Evolutionary conservation across 495 filamentous ascomycete genomes (phyloP), one percentile per base, ranked within the genome.

Genomic region (Schizothecium vesticola): DNA sequence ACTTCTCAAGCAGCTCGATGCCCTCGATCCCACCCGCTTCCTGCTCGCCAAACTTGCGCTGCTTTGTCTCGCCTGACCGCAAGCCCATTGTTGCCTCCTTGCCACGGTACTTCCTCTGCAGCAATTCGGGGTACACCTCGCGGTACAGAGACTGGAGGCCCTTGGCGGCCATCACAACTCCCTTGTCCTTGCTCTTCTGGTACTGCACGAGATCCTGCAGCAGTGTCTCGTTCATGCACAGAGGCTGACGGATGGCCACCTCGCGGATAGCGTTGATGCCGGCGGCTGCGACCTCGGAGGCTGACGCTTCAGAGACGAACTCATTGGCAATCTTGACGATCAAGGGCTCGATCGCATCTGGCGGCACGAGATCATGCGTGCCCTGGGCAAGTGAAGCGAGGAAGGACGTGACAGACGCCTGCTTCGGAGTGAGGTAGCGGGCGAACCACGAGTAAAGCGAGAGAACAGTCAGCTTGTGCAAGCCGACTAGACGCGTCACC

Each of bases 171-270:
- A 99, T 98, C 84, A 96, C 91, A 13, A 96, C 92, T 68, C 93
- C 93, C 80, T 98, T 98, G 75, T 99, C 96, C 74, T 98, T 98
- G 75, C 91, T 95, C 80, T 94, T 96, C 67, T 93, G 86, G 79
- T 99, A 99, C 87, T 93, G 88, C 16, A 97, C 92, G 36, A 99
- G 80, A 81, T 99, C 95, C 77, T 98, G 95, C n/a, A 99, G 82
- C 13, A 98, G 83, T 0, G 94, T 96, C 68, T 96, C 91, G 70
- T 91, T 92, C 90, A 99, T 98, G 21, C 94, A 95, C 23, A 98
- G 81, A 23, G 96, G 95, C 73, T 98, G 94, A 64, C 95, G 84
- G 3, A 87, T 89, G 75, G 95, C 97, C 13, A 99, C 90, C 75
- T 99, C 95, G 63, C 94, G 87, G 75, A 98, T 98, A 23, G 92